Base-by-base conservation (phyloP, 2,329 filamentous ascomycete genomes). In the Nigrospora oryzae region DNA sequence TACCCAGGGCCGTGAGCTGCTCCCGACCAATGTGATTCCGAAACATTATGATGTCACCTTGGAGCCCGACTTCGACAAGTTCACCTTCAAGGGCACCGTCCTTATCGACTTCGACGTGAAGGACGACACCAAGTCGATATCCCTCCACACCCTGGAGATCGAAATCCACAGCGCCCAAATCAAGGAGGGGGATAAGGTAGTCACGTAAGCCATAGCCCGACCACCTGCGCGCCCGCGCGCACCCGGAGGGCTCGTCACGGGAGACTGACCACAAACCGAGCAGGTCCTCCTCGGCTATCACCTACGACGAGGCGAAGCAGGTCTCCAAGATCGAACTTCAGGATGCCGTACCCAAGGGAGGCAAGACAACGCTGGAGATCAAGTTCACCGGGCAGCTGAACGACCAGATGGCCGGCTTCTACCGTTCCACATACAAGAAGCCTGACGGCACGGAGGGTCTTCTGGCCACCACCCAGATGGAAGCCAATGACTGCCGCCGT, bases 371-470 rank as follows among this genome's bases (percentile, higher is more conserved):
- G 66, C 68, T 94, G 49, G 82, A 83, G 59, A 79, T 89, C 57
- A 83, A 77, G 54, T 94, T 89, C 68, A 84, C 79, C 12, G 88
- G 88, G 42, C 77, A 75, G 44, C 70, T 95, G 51, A 94, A 94
- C 64, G 86, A 93, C 65, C 89, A 90, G 69, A 95, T 97, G 89
- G 90, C 90, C 40, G 91, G 91, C 40, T 97, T 97, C 77, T 97
- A 97, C 69, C 82, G 91, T 47, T 95, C 89, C 2, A 94, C 89
- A 7, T 97, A 91, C 74, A 94, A 93, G 73, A 83, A 81, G 49
- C 68, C 79, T 40, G 81, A 93, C 58, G 91, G 91, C 35, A 80
- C 79, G 48, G 82, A 84, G 47, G 86, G 86, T 53, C 85, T 90
- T 62, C 75, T 97, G 60, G 91, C 90, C 28, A 91, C 89, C 23